Evolutionary conservation across 441 rosid genomes (phyloP), one percentile per base, ranked within the genome.

Genomic region (Macaranga tanarius): DNA sequence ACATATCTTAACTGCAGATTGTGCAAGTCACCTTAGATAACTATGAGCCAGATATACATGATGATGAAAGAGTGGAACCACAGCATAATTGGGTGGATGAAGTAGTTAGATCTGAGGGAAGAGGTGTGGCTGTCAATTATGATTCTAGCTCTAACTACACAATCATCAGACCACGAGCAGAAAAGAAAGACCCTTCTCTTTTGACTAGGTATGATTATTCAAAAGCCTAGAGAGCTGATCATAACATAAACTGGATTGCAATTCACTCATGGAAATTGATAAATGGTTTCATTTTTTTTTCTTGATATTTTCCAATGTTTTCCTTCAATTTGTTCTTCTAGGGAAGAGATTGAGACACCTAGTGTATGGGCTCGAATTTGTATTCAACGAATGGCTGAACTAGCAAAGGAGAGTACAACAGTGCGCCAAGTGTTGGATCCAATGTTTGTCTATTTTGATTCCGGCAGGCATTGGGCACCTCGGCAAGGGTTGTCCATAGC

Each of bases 291-390:
- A 13, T 20, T 6, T 31, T 60, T n/a, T 15, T 25, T 59, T 20
- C 16, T 42, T 51, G n/a, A 26, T 64, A 44, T 44, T 20, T 68
- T 40, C 58, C 62, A 38, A 22, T 11, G 40, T 7, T 5, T 40
- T 12, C 25, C 17, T 68, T 54, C 26, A 28, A 48, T 31, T 77
- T 71, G 48, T 71, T 75, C 69, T 71, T 80, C 17, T 57, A 95
- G 99, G 70, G 98, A 96, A 82, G 98, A 92, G 88, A 76, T 77
- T 17, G 97, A 90, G 83, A 86, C 85, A 63, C 97, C 98, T 17
- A 90, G 84, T 79, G 87, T 90, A 61, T 96, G 98, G 99, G 92
- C 98, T 67, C 97, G 82, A 81, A 89, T 96, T 73, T 93, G 99
- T 79, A 80, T 96, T 67, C 99, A 93, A 80, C 87, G 91, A 82